Conservation (phyloP, 768 basidiomycete species). For the Amanita phalloides region DNA sequence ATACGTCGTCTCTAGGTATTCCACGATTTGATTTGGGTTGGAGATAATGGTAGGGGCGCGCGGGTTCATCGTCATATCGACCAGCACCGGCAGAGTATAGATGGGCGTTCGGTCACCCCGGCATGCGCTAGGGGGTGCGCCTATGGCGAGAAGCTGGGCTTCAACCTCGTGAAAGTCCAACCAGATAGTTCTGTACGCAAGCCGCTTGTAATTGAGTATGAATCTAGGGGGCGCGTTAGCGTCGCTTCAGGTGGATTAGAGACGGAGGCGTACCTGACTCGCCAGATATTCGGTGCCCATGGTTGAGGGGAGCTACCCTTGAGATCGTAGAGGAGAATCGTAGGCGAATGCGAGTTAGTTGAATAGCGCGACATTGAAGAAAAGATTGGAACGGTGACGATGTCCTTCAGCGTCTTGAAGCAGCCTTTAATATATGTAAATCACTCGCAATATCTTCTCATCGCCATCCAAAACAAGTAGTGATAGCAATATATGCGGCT, state of each 20-base stretch:
- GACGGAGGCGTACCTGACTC: constrained; percentile 38
- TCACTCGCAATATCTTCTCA: neutral
- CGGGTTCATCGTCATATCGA: constrained; percentile 42
- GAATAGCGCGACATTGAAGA: constrained; percentile 1
- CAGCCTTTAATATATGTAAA: neutral
- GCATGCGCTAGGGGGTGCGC: constrained; percentile 44
- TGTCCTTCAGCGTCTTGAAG: neutral
- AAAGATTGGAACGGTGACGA: neutral
- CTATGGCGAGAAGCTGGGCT: constrained; percentile 41
- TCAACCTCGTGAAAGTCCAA: constrained; percentile 66
- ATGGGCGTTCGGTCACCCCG: constrained; percentile 48
- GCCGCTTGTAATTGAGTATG: constrained; percentile 67
- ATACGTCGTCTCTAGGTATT: constrained; percentile 60
- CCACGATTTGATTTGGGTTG: constrained; percentile 51
- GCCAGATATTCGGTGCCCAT: constrained; percentile 75
- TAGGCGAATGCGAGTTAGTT: constrained; percentile 7
- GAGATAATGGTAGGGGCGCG: constrained; percentile 41
- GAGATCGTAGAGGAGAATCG: constrained; percentile 59
- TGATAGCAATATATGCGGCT: constrained; percentile 1
- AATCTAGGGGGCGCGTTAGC: constrained; percentile 29
- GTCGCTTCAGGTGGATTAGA: neutral
- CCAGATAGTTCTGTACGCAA: constrained; percentile 62
- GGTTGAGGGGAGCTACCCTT: constrained; percentile 49
- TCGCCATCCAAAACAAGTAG: constrained; percentile 1
- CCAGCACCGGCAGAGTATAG: constrained; percentile 61